These are phyloP conservation scores for Ehretia macrophylla DNA, from an alignment of 257 asterid genomes.

Conservation along the genomic window DNA sequence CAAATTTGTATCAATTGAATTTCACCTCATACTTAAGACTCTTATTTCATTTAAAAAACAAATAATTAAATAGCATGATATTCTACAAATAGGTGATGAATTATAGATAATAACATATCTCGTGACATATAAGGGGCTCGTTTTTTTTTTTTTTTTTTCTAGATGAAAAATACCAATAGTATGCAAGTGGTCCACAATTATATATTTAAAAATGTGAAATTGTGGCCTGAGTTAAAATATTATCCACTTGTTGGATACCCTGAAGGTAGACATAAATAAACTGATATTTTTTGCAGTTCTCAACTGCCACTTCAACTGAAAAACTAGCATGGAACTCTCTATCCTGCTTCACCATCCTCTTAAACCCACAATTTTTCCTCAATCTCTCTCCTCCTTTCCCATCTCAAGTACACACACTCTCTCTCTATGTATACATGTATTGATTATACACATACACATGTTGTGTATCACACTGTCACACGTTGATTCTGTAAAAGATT, in stretches of 20 bases:
- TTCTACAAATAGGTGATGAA: too few species aligned
- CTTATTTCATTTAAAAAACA: too few species aligned
- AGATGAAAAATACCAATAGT: too few species aligned
- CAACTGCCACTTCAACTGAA: constrained; percentile 23
- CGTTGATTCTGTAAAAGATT: too few species aligned
- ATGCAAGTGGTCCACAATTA: neutral
- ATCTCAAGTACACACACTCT: constrained; percentile 17
- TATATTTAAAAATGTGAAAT: too few species aligned
- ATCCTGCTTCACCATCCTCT: constrained; percentile 54
- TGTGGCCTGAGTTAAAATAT: neutral
- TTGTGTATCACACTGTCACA: neutral
- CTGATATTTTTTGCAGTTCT: neutral
- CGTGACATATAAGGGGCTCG: too few species aligned
- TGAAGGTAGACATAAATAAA: neutral
- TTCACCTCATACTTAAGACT: too few species aligned
- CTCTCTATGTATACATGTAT: constrained; percentile 5
- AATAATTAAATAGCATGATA: too few species aligned
- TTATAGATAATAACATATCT: too few species aligned
- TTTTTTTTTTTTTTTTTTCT: too few species aligned
- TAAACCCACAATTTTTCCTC: constrained; percentile 35
- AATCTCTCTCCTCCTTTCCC: constrained; percentile 20
- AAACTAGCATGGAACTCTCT: constrained; percentile 35
- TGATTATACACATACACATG: too few species aligned
- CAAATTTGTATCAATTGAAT: too few species aligned
- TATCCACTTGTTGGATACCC: neutral